Conservation (phyloP, 2,329 filamentous ascomycete species). For the Didymella sp. region DNA sequence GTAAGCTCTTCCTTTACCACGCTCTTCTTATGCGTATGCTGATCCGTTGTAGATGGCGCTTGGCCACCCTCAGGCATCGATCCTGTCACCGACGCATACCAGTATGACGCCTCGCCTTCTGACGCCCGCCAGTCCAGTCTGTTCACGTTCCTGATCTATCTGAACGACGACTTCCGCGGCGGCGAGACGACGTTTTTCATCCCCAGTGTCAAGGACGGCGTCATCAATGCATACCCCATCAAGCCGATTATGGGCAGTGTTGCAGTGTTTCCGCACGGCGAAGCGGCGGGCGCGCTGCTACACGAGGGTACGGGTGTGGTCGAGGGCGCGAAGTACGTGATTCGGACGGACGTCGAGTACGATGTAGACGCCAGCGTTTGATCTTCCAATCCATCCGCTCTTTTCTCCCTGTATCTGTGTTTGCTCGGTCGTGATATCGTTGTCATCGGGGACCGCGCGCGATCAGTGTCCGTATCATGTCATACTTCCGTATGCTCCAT, state of each 20-base stretch:
- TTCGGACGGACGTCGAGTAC: conserved; percentile 74
- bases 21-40: conserved; percentile 1
- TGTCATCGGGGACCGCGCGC: not conserved
- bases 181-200: conserved; percentile 76
- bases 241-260: conserved; percentile 72
- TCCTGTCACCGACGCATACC: conserved; percentile 62
- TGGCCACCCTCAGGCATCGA: conserved; percentile 74
- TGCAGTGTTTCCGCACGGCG: conserved; percentile 73
- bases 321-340: conserved; percentile 72
- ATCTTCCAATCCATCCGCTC: conserved; percentile 1
- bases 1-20: conserved; percentile 28
- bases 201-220: conserved; percentile 68
- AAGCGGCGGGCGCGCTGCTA: conserved; percentile 68
- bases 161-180: conserved; percentile 75
- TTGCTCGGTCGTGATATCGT: not conserved
- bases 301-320: conserved; percentile 75
- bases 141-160: conserved; percentile 73
- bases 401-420: not conserved
- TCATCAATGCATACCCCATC: conserved; percentile 72
- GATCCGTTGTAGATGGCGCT: conserved; percentile 61
- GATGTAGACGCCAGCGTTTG: conserved; percentile 57
- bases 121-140: conserved; percentile 69
- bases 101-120: conserved; percentile 70
- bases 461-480: not conserved
- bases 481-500: not conserved